Evolutionary conservation across 208 protist species (phyloP).

Genomic region (Acanthamoeba quina): DNA sequence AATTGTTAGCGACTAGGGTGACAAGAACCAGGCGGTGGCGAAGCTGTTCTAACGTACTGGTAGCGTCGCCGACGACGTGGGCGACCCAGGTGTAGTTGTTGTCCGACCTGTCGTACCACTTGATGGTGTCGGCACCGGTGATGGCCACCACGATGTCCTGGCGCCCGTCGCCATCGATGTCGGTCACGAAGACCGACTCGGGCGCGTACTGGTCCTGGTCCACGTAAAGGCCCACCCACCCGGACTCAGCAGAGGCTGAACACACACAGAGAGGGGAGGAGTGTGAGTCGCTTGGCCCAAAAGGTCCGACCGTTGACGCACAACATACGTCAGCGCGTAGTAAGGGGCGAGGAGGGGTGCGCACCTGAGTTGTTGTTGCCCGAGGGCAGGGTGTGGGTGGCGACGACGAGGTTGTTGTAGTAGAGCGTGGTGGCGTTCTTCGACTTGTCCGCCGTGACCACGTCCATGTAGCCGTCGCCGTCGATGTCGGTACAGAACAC

Average conservation of each 20-base stretch:
- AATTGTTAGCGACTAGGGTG: neutral
- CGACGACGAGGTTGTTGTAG: neutral
- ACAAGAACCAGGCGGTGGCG: neutral
- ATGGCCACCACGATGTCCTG: conserved; percentile 17
- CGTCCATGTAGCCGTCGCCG: neutral
- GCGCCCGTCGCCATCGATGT: neutral
- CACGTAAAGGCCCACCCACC: conserved; percentile 13
- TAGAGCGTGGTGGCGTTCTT: neutral
- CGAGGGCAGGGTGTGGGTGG: neutral
- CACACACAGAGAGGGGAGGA: neutral
- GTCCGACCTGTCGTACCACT: neutral
- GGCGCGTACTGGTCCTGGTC: neutral
- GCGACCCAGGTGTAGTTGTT: neutral
- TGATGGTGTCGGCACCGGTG: neutral
- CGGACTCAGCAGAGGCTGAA: neutral
- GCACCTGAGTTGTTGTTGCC: conserved; percentile 41
- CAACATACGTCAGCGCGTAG: neutral
- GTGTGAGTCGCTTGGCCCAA: neutral
- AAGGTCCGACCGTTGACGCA: neutral
- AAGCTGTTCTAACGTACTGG: neutral
- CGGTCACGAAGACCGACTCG: neutral
- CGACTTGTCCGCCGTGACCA: neutral
- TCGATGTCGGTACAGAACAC: conserved; percentile 6
- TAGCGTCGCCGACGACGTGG: neutral
- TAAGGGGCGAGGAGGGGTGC: neutral